Evolutionary conservation across 352 stramenopile genomes (phyloP).

Genomic region (Globisporangium rhizosaccharum): DNA sequence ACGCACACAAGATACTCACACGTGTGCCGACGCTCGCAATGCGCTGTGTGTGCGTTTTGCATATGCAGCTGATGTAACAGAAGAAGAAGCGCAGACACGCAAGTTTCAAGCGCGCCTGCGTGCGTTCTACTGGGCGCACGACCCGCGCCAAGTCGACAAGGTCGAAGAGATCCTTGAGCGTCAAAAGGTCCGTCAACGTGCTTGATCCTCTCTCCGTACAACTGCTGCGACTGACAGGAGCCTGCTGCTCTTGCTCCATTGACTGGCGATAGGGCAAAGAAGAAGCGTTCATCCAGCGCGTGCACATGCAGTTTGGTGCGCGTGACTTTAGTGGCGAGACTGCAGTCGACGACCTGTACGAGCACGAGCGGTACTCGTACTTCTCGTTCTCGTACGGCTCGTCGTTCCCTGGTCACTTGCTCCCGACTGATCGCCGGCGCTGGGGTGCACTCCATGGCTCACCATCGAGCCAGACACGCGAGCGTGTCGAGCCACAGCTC

Average conservation of each 20-base stretch:
- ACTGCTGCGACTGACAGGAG: too few relatives aligned
- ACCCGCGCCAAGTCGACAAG: conserved; percentile 55
- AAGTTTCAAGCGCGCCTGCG: conserved; percentile 34
- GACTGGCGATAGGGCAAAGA: conserved; percentile 32
- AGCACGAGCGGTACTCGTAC: conserved; percentile 81
- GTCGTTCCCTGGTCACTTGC: conserved; percentile 60
- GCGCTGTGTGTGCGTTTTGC: not conserved
- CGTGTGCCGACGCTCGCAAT: not conserved
- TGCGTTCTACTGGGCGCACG: conserved; percentile 70
- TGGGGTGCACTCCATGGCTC: conserved; percentile 54
- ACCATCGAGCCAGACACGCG: conserved; percentile 50
- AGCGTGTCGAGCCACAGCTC: conserved; percentile 58
- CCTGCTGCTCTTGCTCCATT: not conserved
- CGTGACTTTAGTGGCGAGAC: conserved; percentile 65
- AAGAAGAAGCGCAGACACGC: conserved; percentile 14
- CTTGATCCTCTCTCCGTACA: not conserved
- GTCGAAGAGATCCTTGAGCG: conserved; percentile 52
- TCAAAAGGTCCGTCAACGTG: conserved; percentile 23
- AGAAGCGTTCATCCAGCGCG: conserved; percentile 48
- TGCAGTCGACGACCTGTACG: conserved; percentile 70
- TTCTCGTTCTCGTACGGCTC: conserved; percentile 70
- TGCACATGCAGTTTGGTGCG: conserved; percentile 60
- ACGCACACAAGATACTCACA: not conserved
- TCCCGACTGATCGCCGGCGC: conserved; percentile 54
- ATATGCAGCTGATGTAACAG: not conserved